Evolutionary conservation across 208 protist species (phyloP).

Genomic region (Trichomonas tenax): DNA sequence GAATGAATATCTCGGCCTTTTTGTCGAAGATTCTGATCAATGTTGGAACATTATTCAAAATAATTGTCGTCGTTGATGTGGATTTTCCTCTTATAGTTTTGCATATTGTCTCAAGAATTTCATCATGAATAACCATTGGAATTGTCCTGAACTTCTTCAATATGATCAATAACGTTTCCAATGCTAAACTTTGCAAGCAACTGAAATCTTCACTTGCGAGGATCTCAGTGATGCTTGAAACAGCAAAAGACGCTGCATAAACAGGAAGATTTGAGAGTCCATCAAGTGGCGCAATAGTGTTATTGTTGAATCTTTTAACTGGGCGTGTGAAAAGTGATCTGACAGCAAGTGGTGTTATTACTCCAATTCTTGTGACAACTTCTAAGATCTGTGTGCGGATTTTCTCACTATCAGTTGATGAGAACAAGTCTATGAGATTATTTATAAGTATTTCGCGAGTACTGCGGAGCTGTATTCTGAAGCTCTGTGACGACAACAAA

Average conservation of each 20-base stretch:
- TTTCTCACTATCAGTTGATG: background rate
- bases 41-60: background rate
- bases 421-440: background rate
- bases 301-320: background rate
- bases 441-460: background rate
- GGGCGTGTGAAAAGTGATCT: background rate
- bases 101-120: background rate
- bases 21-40: background rate
- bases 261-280: background rate
- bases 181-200: background rate
- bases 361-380: background rate
- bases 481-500: background rate
- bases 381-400: background rate
- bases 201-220: background rate
- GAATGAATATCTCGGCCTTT: background rate
- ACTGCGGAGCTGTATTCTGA: background rate
- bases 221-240: background rate
- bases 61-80: background rate
- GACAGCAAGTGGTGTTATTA: background rate
- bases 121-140: background rate
- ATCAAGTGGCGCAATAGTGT: background rate
- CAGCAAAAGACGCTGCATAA: background rate
- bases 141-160: background rate
- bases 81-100: background rate
- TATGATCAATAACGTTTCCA: background rate